These are phyloP conservation scores for Aspergillus melleus DNA, from an alignment of 2,329 filamentous ascomycete genomes.

Conservation along the genomic window DNA sequence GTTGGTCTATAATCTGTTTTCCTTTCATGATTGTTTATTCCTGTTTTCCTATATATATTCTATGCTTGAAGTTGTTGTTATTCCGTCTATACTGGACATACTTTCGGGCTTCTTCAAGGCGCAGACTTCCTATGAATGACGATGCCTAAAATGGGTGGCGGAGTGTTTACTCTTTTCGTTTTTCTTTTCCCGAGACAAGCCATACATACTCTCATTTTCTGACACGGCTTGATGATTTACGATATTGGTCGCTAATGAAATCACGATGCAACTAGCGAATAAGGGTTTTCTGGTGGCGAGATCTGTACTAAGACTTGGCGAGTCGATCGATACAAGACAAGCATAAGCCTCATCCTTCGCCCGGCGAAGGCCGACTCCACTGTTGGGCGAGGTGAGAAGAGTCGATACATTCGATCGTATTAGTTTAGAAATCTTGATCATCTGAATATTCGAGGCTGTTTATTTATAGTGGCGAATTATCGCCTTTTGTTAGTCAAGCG, in stretches of 20 bases:
- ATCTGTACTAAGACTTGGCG: not conserved
- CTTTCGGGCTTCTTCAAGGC: slow-evolving; percentile 12
- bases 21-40: not conserved
- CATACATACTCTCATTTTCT: not conserved
- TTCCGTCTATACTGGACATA: not conserved
- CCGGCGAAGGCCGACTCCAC: not conserved
- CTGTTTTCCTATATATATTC: not conserved
- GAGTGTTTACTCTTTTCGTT: not conserved
- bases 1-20: not conserved
- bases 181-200: not conserved
- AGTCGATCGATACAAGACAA: not conserved
- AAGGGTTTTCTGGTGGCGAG: not conserved
- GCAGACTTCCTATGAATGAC: slow-evolving; percentile 1
- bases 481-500: not conserved
- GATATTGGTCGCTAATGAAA: slow-evolving; percentile 1
- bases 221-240: slow-evolving; percentile 1
- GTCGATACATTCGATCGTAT: not conserved
- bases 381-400: not conserved
- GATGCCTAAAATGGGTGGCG: slow-evolving; percentile 11
- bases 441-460: not conserved
- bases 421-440: not conserved
- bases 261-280: not conserved
- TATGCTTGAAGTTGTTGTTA: not conserved
- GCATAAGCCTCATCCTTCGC: not conserved
- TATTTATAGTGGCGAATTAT: not conserved